Evolutionary conservation across 2,329 filamentous ascomycete species (phyloP), one percentile per base, ranked within the genome.

Genomic region (Stachybotrys echinatus): DNA sequence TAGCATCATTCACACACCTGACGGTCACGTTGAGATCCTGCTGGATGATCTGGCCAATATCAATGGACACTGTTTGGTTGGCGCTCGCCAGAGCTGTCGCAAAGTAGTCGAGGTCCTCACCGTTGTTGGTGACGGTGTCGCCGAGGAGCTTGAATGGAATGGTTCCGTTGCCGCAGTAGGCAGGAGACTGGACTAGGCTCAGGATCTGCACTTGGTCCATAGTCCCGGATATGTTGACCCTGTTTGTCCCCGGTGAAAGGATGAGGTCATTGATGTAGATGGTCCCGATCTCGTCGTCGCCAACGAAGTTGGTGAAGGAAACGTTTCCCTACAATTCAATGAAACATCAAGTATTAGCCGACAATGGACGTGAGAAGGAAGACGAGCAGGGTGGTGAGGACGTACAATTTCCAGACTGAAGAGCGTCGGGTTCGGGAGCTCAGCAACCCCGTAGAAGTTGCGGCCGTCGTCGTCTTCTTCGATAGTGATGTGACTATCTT

Each of bases 401-500:
- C 77, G 68, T 69, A 83, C 80, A 58, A 88, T 77, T 31, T 85
- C 77, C 48, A 88, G 73, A n/a, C 76, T 81, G 61, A 85, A 74
- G 47, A 80, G 67, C 2, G 84, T 85, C 6, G 74, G 75, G 64
- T 88, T 89, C 55, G 81, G 83, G 47, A 88, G 83, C 50, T 71
- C 70, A 50, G 77, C 75, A 14, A 70, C 76, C 56, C 76, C 84
- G 47, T 75, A 68, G 67, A 88, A 84, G 69, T 87, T 88, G 61
- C 76, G 74, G 20, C 72, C 75, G 48, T 75, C 69, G 10, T 61
- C 54, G 48, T 72, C 61, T 14, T 59, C 50, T 23, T 63, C 57
- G 19, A 74, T 58, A 31, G 71, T 64, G 55, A 85, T 74, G 40
- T 67, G 66, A 54, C 79, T 46, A 17, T 37, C 23, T 17, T 46